Conservation (phyloP, 2,329 filamentous ascomycete species). For the Capronia epimyces region DNA sequence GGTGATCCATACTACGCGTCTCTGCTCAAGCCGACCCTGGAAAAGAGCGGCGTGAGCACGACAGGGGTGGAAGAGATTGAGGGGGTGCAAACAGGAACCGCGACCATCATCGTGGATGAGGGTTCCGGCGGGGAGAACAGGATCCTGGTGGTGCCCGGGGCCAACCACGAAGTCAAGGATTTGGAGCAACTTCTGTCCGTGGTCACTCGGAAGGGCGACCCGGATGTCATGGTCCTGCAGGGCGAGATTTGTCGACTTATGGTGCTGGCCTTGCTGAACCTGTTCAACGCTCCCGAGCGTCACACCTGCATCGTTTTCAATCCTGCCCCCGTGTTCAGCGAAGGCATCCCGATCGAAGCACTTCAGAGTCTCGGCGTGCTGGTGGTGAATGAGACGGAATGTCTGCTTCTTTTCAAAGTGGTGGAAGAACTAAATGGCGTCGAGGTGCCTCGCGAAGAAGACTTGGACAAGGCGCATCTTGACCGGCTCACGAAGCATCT, state of each 20-base stretch:
- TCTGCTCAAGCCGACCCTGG: conserved; percentile 55
- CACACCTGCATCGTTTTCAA: conserved; percentile 69
- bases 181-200: conserved; percentile 37
- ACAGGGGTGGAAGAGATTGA: conserved; percentile 46
- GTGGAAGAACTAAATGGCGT: conserved; percentile 27
- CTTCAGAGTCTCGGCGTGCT: conserved; percentile 69
- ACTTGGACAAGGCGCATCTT: conserved; percentile 30
- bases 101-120: conserved; percentile 70
- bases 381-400: conserved; percentile 87
- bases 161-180: conserved; percentile 53
- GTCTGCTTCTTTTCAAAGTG: conserved; percentile 60
- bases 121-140: conserved; percentile 65
- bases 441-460: conserved; percentile 11
- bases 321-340: conserved; percentile 77
- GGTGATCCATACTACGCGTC: conserved; percentile 58
- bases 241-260: conserved; percentile 68
- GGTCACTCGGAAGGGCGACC: conserved; percentile 39
- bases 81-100: conserved; percentile 59
- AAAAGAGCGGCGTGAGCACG: conserved; percentile 58
- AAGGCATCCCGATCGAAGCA: conserved; percentile 59
- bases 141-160: conserved; percentile 67
- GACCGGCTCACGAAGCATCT: conserved; percentile 54
- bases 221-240: conserved; percentile 67
- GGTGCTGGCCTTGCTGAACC: conserved; percentile 55
- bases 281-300: conserved; percentile 43